Percentiles rank a stretch among this genome's conserved stretches.
Evolutionary conservation across 345 rosid species (phyloP).

Genomic region (Trapa incisa): DNA sequence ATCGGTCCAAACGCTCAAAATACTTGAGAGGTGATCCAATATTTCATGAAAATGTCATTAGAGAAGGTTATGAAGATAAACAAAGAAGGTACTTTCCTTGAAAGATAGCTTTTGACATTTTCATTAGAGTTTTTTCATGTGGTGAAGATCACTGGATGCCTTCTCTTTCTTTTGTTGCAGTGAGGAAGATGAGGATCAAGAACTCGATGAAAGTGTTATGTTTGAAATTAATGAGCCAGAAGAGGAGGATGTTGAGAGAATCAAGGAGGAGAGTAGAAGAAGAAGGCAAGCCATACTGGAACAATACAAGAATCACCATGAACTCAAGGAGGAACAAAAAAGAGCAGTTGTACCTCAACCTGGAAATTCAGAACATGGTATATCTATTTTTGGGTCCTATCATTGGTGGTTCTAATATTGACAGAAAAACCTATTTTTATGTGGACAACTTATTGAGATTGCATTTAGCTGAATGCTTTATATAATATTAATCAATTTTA

Average conservation of each 20-base stretch:
- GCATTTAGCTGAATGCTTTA: neutral
- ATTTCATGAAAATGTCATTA: constrained; percentile 16
- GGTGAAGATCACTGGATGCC: neutral
- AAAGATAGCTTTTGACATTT: neutral
- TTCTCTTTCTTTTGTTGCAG: constrained; percentile 23
- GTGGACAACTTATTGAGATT: too few relatives aligned
- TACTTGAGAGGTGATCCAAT: constrained; percentile 18
- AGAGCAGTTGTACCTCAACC: constrained; percentile 12
- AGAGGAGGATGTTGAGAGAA: constrained; percentile 69
- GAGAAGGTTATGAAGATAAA: constrained; percentile 22
- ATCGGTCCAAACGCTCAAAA: constrained; percentile 22
- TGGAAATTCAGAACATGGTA: constrained; percentile 18
- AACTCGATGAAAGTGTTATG: constrained; percentile 46
- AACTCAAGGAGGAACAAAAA: constrained; percentile 22
- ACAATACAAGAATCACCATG: constrained; percentile 47
- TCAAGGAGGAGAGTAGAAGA: constrained; percentile 91
- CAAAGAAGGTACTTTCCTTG: constrained; percentile 26
- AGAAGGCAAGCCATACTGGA: constrained; percentile 69
- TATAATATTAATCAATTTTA: neutral
- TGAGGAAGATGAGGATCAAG: constrained; percentile 46
- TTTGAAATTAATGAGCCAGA: constrained; percentile 61
- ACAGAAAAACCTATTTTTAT: too few relatives aligned
- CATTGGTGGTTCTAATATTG: neutral
- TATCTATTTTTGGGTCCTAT: neutral
- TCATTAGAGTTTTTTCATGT: neutral